These are phyloP conservation scores for Agrocybe praecox DNA, from an alignment of 768 basidiomycete species.

Conservation along the genomic window DNA sequence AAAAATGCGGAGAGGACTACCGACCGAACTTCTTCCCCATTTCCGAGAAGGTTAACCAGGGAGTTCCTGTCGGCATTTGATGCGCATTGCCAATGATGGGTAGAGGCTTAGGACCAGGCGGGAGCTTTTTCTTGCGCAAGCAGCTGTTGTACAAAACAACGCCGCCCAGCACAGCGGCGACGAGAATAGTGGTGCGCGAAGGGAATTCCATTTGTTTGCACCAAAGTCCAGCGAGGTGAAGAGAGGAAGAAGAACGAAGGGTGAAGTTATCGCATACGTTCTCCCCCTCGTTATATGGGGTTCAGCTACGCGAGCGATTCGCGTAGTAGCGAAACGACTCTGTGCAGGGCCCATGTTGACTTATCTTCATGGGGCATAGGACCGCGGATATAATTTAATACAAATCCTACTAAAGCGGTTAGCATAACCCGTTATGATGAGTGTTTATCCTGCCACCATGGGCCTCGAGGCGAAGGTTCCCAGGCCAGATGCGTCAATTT, in stretches of 20 bases:
- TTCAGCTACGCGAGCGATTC: neutral
- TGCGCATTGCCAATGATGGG: slow-evolving; percentile 17
- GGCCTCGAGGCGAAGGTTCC: neutral
- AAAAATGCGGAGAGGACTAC: neutral
- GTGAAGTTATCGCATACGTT: neutral
- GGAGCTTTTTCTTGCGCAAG: no score
- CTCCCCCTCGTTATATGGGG: neutral
- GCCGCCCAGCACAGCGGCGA: neutral
- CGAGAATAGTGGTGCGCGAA: neutral
- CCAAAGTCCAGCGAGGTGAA: neutral
- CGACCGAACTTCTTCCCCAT: slow-evolving; percentile 16
- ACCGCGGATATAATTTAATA: neutral
- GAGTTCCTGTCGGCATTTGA: slow-evolving; percentile 12
- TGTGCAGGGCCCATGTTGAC: neutral
- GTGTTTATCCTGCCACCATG: neutral
- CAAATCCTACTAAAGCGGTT: neutral
- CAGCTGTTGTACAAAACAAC: neutral
- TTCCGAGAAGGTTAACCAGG: slow-evolving; percentile 10
- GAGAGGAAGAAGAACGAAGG: neutral
- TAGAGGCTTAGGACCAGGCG: slow-evolving; percentile 7
- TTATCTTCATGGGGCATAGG: neutral
- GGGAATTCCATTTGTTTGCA: neutral
- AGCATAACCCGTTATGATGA: neutral
- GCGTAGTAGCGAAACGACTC: neutral
- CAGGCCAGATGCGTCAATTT: neutral